These are phyloP conservation scores for Penicillium janthinellum DNA, from an alignment of 2,329 filamentous ascomycete genomes.

Conservation along the genomic window DNA sequence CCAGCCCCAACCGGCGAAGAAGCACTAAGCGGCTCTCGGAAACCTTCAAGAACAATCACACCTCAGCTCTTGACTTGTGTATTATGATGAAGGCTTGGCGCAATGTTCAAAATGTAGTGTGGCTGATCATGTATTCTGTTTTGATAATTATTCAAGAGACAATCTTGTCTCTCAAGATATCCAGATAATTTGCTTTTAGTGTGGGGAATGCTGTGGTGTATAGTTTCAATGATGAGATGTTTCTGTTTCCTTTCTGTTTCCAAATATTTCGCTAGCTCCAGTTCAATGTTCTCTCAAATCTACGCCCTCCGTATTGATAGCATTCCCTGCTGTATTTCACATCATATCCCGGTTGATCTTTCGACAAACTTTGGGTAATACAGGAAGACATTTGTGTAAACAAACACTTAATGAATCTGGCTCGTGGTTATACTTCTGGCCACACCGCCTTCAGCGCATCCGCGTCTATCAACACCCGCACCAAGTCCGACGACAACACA, in stretches of 20 bases:
- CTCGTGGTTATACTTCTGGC: not conserved
- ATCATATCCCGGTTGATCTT: too few relatives aligned
- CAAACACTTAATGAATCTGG: too few relatives aligned
- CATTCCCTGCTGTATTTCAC: too few relatives aligned
- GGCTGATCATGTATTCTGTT: slow-evolving; percentile 18
- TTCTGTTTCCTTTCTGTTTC: not conserved
- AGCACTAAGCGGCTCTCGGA: slow-evolving; percentile 16
- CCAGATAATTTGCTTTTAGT: slow-evolving; percentile 23
- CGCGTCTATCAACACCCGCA: slow-evolving; percentile 5
- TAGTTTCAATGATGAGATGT: slow-evolving; percentile 16
- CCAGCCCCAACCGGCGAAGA: not conserved
- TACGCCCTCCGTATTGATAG: too few relatives aligned
- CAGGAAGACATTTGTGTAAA: too few relatives aligned
- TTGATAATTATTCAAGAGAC: slow-evolving; percentile 19
- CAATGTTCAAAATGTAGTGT: slow-evolving; percentile 12
- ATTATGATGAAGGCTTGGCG: not conserved
- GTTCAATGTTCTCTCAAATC: too few relatives aligned
- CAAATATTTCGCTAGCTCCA: too few relatives aligned
- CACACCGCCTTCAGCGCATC: slow-evolving; percentile 12
- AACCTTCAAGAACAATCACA: not conserved
- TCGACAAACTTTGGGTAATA: too few relatives aligned
- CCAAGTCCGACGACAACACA: slow-evolving; percentile 2
- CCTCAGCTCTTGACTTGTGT: not conserved
- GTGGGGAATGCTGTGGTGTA: slow-evolving; percentile 20
- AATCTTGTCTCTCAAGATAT: slow-evolving; percentile 24